phyloP scores from a whole-genome alignment of 345 rosid species.

The Fremontodendron californicum region DNA sequence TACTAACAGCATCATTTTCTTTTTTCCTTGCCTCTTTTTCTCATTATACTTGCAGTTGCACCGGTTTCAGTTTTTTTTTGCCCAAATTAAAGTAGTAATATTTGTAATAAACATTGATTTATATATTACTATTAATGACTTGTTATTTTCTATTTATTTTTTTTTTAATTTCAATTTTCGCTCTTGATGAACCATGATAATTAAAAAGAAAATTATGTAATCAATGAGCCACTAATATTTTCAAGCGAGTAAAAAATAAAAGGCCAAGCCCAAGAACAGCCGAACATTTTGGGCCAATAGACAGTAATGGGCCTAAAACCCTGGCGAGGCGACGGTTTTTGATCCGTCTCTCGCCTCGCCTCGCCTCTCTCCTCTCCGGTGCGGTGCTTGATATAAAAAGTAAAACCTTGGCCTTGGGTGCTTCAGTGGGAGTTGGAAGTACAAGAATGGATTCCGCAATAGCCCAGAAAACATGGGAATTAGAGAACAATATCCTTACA shows the following conservation, averaged over 20 bases:
- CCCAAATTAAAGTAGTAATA: too few species aligned
- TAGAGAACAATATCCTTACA: constrained; percentile 79
- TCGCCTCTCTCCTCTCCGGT: not conserved
- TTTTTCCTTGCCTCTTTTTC: too few species aligned
- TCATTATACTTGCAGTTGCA: too few species aligned
- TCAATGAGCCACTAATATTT: not conserved
- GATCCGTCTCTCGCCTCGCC: too few species aligned
- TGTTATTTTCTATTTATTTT: too few species aligned
- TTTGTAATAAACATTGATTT: too few species aligned
- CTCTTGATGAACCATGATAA: too few species aligned
- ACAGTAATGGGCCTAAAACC: not conserved
- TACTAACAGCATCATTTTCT: too few species aligned
- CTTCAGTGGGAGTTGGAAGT: not conserved
- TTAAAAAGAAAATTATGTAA: too few species aligned
- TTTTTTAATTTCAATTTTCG: too few species aligned
- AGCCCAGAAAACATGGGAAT: constrained; percentile 97
- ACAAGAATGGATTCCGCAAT: constrained; percentile 39
- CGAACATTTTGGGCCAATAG: not conserved
- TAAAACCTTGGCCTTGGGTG: not conserved
- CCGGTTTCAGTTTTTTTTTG: too few species aligned
- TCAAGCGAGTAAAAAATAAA: not conserved
- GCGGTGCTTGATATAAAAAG: not conserved
- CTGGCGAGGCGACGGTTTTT: not conserved
- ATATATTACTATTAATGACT: too few species aligned
- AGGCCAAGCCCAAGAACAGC: not conserved